phyloP scores from a whole-genome alignment of 352 stramenopile genomes.

The Phytophthora cryptogea region DNA sequence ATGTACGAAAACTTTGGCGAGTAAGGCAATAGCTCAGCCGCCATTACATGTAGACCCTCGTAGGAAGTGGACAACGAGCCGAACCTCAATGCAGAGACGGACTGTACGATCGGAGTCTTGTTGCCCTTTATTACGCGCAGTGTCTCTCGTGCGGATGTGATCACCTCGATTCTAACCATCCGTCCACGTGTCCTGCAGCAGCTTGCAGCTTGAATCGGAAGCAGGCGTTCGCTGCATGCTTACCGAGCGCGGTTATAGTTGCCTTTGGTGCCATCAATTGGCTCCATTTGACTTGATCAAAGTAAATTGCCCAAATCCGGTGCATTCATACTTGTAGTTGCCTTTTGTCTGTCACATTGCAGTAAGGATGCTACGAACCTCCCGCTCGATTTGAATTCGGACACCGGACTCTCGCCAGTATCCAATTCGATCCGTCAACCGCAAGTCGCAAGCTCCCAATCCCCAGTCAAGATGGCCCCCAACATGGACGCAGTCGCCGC shows the following conservation, averaged over 20 bases:
- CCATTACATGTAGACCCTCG: background rate
- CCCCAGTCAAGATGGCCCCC: constrained; percentile 31
- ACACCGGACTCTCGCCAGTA: constrained; percentile 9
- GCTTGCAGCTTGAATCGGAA: background rate
- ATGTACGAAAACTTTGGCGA: constrained; percentile 77
- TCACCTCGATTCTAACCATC: constrained; percentile 26
- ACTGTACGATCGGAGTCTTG: constrained; percentile 16
- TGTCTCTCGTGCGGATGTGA: constrained; percentile 17
- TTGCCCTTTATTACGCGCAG: constrained; percentile 9
- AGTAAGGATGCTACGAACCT: background rate
- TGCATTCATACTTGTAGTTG: constrained; percentile 28
- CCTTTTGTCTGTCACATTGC: constrained; percentile 12
- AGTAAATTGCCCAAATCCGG: constrained; percentile 16
- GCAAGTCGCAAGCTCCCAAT: constrained; percentile 10
- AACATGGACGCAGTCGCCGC: constrained; percentile 27
- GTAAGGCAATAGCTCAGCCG: constrained; percentile 15
- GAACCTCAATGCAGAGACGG: constrained; percentile 14
- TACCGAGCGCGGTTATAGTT: constrained; percentile 2
- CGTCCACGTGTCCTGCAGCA: background rate
- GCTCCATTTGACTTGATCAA: background rate
- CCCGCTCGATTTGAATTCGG: too few relatives aligned
- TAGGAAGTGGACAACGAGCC: constrained; percentile 12
- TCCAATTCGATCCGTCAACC: constrained; percentile 22
- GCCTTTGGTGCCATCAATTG: constrained; percentile 20
- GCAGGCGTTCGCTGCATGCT: constrained; percentile 8